Percentiles rank a stretch among this genome's conserved stretches.
Evolutionary conservation across 1,284 basidiomycete species (phyloP).

Genomic region (Pseudozyma tsukubaensis): DNA sequence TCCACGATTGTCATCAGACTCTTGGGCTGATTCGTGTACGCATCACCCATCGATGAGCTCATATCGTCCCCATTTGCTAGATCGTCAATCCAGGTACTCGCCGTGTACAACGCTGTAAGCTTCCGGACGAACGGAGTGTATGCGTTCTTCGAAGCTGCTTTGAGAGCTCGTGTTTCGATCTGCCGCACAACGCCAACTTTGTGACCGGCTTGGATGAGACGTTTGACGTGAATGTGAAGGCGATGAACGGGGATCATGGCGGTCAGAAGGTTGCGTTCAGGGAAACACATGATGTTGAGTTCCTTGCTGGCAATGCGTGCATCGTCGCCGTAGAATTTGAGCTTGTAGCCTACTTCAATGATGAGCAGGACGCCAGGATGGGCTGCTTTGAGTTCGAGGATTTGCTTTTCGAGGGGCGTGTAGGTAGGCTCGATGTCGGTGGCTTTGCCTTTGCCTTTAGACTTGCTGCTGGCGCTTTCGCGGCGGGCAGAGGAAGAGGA

Average conservation of each 20-base stretch:
- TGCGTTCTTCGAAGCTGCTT: constrained; percentile 75
- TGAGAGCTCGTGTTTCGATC: constrained; percentile 90
- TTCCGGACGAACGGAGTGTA: constrained; percentile 79
- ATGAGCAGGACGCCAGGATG: constrained; percentile 82
- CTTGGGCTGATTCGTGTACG: constrained; percentile 45
- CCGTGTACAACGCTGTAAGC: constrained; percentile 85
- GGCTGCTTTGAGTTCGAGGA: constrained; percentile 58
- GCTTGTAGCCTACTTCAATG: constrained; percentile 76
- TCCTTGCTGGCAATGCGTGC: constrained; percentile 85
- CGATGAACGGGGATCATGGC: constrained; percentile 86
- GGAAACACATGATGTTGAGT: constrained; percentile 81
- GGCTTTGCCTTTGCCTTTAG: constrained; percentile 39
- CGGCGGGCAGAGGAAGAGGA: constrained; percentile 5
- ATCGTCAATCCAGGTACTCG: constrained; percentile 85
- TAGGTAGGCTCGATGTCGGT: constrained; percentile 70
- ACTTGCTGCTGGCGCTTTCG: constrained; percentile 67
- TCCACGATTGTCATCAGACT: constrained; percentile 74
- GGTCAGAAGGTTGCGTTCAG: constrained; percentile 81
- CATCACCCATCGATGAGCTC: constrained; percentile 14
- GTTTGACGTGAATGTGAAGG: constrained; percentile 82
- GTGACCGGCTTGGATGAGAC: constrained; percentile 81
- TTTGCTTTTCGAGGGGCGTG: constrained; percentile 65
- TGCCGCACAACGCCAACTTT: constrained; percentile 94
- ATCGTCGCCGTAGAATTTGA: constrained; percentile 86
- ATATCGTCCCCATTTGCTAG: constrained; percentile 74